These are phyloP conservation scores for Neurospora hispaniola DNA, from an alignment of 495 filamentous ascomycete species.

Conservation along the genomic window DNA sequence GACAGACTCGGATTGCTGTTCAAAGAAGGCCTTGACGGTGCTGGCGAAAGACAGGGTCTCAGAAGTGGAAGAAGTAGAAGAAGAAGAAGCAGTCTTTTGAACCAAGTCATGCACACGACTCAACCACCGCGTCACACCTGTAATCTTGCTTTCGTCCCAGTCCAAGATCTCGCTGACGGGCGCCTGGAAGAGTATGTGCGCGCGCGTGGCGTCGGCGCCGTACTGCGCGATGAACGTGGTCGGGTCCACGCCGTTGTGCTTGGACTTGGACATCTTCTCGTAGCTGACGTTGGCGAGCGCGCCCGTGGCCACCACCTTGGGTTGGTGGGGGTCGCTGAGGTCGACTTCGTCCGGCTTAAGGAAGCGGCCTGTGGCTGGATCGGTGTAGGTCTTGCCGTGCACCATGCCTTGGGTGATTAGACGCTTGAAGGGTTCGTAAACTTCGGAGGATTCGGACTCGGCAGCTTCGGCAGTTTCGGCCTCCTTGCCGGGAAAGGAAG, in stretches of 20 bases:
- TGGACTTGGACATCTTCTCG: constrained; percentile 96
- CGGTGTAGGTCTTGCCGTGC: constrained; percentile 71
- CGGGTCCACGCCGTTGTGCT: constrained; percentile 87
- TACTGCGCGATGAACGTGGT: constrained; percentile 55
- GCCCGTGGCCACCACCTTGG: constrained; percentile 49
- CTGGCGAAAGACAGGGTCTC: not conserved
- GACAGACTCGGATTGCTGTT: constrained; percentile 11
- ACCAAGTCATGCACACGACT: constrained; percentile 52
- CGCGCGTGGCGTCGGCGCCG: constrained; percentile 74
- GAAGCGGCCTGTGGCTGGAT: constrained; percentile 66
- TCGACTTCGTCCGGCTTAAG: constrained; percentile 70
- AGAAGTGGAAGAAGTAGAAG: not conserved
- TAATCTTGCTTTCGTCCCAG: constrained; percentile 79
- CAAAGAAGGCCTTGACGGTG: constrained; percentile 21
- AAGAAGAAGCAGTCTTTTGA: constrained; percentile 12
- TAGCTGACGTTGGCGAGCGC: constrained; percentile 50
- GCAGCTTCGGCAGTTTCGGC: constrained; percentile 18
- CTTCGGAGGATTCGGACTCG: not conserved
- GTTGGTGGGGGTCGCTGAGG: constrained; percentile 42
- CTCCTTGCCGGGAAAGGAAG: constrained; percentile 21
- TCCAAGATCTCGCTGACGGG: constrained; percentile 73
- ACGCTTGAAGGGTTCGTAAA: constrained; percentile 63
- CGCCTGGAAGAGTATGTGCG: constrained; percentile 80
- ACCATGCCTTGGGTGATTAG: constrained; percentile 90
- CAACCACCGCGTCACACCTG: constrained; percentile 73